A percentile compares a stretch with the other conserved stretches of the same genome.
Evolutionary conservation across 202 grass and related monocot genomes (phyloP).

Genomic region (Cymbopogon flexuosus): DNA sequence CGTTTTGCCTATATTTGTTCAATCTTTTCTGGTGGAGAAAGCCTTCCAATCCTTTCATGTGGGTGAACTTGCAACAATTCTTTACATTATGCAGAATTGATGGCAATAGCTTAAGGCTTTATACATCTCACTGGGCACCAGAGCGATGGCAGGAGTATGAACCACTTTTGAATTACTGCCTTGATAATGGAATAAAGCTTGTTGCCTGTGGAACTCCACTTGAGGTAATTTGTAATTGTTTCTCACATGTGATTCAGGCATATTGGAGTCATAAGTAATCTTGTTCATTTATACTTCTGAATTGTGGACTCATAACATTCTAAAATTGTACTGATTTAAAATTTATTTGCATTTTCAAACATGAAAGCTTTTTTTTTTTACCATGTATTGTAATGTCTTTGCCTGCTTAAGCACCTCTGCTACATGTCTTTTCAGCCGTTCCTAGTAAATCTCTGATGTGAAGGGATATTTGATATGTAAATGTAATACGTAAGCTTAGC

Average conservation of each 20-base stretch:
- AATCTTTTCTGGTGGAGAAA: not conserved
- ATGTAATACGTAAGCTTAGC: not conserved
- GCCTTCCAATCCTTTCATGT: not conserved
- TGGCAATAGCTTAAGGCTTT: constrained; percentile 55
- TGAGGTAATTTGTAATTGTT: constrained; percentile 48
- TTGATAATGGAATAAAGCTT: constrained; percentile 73
- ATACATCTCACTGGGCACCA: constrained; percentile 78
- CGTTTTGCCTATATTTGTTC: not conserved
- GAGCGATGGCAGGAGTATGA: constrained; percentile 91
- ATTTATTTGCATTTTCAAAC: constrained; percentile 22
- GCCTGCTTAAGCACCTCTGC: not conserved
- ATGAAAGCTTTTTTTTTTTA: not conserved
- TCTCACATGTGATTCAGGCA: constrained; percentile 12
- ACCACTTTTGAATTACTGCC: constrained; percentile 86
- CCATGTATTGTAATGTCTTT: constrained; percentile 3
- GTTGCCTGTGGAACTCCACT: constrained; percentile 94
- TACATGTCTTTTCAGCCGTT: not conserved
- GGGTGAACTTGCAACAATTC: not conserved
- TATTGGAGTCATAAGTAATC: constrained; percentile 7
- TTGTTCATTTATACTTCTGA: constrained; percentile 11
- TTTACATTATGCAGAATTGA: constrained; percentile 58
- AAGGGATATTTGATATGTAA: constrained; percentile 1
- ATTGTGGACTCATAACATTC: not conserved
- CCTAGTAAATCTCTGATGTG: constrained; percentile 6
- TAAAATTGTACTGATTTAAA: constrained; percentile 1